A percentile compares a stretch with the other conserved stretches of the same genome.
phyloP scores from a whole-genome alignment of 768 basidiomycete genomes.

The Agaricus sinodeliciosus region DNA sequence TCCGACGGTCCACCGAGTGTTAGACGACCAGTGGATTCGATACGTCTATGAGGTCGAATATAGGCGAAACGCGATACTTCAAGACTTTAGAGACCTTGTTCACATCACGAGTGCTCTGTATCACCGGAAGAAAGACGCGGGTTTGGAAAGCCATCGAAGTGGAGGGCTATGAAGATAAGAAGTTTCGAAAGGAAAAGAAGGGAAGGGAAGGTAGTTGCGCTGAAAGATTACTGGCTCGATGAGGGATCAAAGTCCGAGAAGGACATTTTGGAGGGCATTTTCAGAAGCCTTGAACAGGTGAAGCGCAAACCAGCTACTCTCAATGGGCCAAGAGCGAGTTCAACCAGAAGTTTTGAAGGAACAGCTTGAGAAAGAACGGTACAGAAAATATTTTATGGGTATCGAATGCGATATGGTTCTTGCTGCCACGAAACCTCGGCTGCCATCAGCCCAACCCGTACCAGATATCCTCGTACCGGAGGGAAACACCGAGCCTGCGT shows the following conservation, averaged over 20 bases:
- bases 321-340: too few relatives aligned
- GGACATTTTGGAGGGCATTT: constrained; percentile 12
- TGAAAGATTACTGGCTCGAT: constrained; percentile 18
- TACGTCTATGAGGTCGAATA: not conserved
- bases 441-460: not conserved
- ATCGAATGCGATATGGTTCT: not conserved
- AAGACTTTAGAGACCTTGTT: not conserved
- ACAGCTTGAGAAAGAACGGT: not conserved
- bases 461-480: too few relatives aligned
- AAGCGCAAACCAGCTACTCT: too few relatives aligned
- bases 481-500: too few relatives aligned
- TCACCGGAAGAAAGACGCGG: constrained; percentile 10
- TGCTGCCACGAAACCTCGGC: not conserved
- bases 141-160: constrained; percentile 12
- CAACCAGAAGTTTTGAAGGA: not conserved
- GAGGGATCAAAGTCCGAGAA: constrained; percentile 6
- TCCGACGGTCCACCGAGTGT: not conserved
- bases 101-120: not conserved
- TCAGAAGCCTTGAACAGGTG: not conserved
- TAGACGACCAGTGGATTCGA: not conserved
- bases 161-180: not conserved
- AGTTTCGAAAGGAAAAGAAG: not conserved
- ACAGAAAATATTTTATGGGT: not conserved
- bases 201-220: constrained; percentile 3
- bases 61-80: not conserved